Conservation (phyloP, 1,284 basidiomycete genomes). For the Mycosarcoma mackinlayi region DNA sequence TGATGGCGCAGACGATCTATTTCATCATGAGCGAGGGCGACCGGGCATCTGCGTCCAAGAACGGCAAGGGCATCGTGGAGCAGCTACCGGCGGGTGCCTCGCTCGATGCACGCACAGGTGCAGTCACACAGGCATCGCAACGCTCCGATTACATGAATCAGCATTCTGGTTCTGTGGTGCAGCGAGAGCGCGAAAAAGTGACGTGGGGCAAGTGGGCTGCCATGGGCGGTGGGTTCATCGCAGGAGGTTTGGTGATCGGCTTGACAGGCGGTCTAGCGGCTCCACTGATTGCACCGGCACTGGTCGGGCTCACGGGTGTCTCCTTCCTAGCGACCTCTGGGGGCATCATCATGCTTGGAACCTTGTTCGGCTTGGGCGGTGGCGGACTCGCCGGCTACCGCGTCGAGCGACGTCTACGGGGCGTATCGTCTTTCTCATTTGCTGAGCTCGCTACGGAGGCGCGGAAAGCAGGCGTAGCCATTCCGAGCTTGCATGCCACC, state of each 20-base stretch:
- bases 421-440: slow-evolving; percentile 52
- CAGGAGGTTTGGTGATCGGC: slow-evolving; percentile 57
- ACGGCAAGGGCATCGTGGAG: slow-evolving; percentile 53
- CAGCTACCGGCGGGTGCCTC: slow-evolving; percentile 40
- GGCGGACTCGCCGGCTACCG: slow-evolving; percentile 63
- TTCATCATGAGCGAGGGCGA: slow-evolving; percentile 60
- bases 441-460: slow-evolving; percentile 47
- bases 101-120: slow-evolving; percentile 39
- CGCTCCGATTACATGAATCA: slow-evolving; percentile 61
- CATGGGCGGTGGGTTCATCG: slow-evolving; percentile 55
- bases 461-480: slow-evolving; percentile 46
- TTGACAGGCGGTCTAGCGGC: slow-evolving; percentile 61
- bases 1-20: slow-evolving; percentile 59
- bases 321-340: slow-evolving; percentile 59
- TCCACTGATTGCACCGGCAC: slow-evolving; percentile 58
- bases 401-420: slow-evolving; percentile 53
- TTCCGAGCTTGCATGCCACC: slow-evolving; percentile 61
- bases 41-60: slow-evolving; percentile 37
- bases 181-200: slow-evolving; percentile 52
- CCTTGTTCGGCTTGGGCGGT: slow-evolving; percentile 59
- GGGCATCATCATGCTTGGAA: slow-evolving; percentile 61
- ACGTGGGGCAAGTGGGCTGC: slow-evolving; percentile 60
- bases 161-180: slow-evolving; percentile 44
- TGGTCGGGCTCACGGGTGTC: slow-evolving; percentile 58
- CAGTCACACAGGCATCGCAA: slow-evolving; percentile 34